Evolutionary conservation across 2,329 filamentous ascomycete genomes (phyloP).

Genomic region (Pseudogymnoascus sp.): DNA sequence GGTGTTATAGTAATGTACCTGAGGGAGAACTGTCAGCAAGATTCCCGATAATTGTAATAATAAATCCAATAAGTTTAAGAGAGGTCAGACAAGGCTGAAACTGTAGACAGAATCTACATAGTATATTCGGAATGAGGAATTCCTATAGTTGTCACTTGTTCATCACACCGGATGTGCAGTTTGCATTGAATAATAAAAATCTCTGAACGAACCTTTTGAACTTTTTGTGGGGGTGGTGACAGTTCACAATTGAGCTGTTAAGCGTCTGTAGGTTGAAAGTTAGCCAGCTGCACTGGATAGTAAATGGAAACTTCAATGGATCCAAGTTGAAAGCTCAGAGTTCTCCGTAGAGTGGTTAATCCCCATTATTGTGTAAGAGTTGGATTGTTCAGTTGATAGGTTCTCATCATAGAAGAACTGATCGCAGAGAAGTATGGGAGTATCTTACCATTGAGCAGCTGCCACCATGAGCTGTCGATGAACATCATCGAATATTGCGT

Average conservation of each 20-base stretch:
- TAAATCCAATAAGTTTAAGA: constrained; percentile 13
- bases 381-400: constrained; percentile 35
- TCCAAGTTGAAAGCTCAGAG: constrained; percentile 25
- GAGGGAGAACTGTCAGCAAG: constrained; percentile 18
- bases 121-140: constrained; percentile 31
- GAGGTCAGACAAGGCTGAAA: constrained; percentile 40
- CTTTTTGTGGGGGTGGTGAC: neutral
- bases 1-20: constrained; percentile 25
- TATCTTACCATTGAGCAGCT: constrained; percentile 10
- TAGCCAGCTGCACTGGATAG: neutral
- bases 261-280: neutral
- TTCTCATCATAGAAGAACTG: constrained; percentile 31
- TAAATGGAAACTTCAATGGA: constrained; percentile 2
- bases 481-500: constrained; percentile 5
- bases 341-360: constrained; percentile 27
- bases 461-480: constrained; percentile 6
- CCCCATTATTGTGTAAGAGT: constrained; percentile 33
- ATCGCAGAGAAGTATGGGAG: constrained; percentile 10
- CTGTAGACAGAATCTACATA: constrained; percentile 32
- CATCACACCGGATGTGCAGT: constrained; percentile 25
- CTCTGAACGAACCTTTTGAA: constrained; percentile 24
- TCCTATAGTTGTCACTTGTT: constrained; percentile 29
- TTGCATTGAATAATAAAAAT: constrained; percentile 14
- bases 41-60: neutral
- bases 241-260: neutral